phyloP scores from a whole-genome alignment of 139 green algal genomes.

The Chlamydomonas urium region DNA sequence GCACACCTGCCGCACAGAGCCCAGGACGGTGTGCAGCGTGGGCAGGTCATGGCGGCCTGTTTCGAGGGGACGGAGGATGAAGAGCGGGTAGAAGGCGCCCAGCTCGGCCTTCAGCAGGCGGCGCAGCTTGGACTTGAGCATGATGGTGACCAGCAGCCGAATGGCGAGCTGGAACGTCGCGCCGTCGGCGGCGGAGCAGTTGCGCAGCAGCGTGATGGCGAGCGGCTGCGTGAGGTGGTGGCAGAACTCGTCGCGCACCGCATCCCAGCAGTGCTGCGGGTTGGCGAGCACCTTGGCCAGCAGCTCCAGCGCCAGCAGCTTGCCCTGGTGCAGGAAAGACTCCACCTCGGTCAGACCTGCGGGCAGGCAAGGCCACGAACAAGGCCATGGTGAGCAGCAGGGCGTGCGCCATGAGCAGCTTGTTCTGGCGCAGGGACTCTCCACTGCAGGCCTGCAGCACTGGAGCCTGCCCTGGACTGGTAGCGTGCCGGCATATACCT shows the following conservation, averaged over 20 bases:
- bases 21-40: slow-evolving; percentile 38
- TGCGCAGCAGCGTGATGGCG: slow-evolving; percentile 78
- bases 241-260: slow-evolving; percentile 60
- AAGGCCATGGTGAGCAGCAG: too few relatives aligned
- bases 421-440: too few relatives aligned
- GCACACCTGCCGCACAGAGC: slow-evolving; percentile 42
- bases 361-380: too few relatives aligned
- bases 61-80: slow-evolving; percentile 81
- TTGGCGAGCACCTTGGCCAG: slow-evolving; percentile 73
- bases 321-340: slow-evolving; percentile 69
- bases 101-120: slow-evolving; percentile 66
- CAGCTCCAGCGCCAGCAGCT: slow-evolving; percentile 92
- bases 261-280: slow-evolving; percentile 63
- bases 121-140: slow-evolving; percentile 37
- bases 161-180: slow-evolving; percentile 49
- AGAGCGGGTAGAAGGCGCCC: slow-evolving; percentile 83
- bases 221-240: slow-evolving; percentile 76
- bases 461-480: too few relatives aligned
- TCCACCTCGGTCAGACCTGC: slow-evolving; percentile 49
- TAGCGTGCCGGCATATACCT: too few relatives aligned
- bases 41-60: slow-evolving; percentile 29
- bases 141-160: slow-evolving; percentile 45
- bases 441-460: too few relatives aligned
- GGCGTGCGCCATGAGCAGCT: too few relatives aligned
- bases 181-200: slow-evolving; percentile 51